Percentiles rank a stretch among this genome's conserved stretches.
Evolutionary conservation across 2,329 filamentous ascomycete species (phyloP).

Genomic region (Lasiodiplodia gonubiensis): DNA sequence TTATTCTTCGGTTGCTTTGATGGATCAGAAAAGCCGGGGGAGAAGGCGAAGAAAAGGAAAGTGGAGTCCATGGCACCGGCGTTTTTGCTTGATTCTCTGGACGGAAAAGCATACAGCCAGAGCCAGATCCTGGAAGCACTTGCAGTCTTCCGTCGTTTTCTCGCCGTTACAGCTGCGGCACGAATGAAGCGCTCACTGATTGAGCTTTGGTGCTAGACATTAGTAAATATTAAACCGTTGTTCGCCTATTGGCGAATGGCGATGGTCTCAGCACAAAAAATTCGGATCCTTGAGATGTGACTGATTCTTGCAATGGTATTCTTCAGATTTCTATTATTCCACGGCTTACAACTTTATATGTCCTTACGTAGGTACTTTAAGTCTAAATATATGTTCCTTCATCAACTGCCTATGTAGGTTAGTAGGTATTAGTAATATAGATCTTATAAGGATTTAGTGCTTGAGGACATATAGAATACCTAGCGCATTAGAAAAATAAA

Average conservation of each 20-base stretch:
- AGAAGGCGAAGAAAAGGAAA: background rate
- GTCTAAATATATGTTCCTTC: too few relatives aligned
- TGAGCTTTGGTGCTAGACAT: background rate
- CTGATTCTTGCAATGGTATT: background rate
- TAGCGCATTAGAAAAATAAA: too few relatives aligned
- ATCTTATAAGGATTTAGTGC: too few relatives aligned
- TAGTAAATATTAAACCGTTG: slow-evolving; percentile 16
- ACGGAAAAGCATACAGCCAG: slow-evolving; percentile 21
- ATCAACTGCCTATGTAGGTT: too few relatives aligned
- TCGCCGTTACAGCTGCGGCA: slow-evolving; percentile 33
- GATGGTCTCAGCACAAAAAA: slow-evolving; percentile 8
- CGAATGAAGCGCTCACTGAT: slow-evolving; percentile 13
- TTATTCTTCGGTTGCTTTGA: background rate
- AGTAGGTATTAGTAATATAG: too few relatives aligned
- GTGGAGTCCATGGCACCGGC: slow-evolving; percentile 9
- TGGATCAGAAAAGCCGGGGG: background rate
- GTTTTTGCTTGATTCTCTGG: slow-evolving; percentile 13
- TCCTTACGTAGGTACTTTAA: too few relatives aligned
- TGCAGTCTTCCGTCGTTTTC: slow-evolving; percentile 35
- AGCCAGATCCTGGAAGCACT: slow-evolving; percentile 3
- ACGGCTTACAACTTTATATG: too few relatives aligned
- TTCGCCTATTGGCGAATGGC: background rate
- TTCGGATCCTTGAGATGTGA: background rate
- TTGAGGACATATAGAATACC: too few relatives aligned
- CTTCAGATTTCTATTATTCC: too few relatives aligned